These are phyloP conservation scores for Rhizophagus clarus DNA, from an alignment of 192 early-diverging fungal genomes.

Conservation along the genomic window DNA sequence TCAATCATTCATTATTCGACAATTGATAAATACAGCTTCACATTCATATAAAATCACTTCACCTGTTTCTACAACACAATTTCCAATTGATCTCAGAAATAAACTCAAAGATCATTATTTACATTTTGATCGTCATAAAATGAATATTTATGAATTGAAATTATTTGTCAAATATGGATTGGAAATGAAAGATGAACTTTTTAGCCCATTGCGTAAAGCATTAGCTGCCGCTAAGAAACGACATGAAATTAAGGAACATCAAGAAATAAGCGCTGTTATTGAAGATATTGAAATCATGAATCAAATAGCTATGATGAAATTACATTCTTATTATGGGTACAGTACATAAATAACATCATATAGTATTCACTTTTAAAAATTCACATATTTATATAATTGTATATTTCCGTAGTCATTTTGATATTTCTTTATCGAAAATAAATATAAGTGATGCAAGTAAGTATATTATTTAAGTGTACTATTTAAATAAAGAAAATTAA, in stretches of 20 bases:
- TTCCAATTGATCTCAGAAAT: neutral
- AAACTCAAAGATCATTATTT: neutral
- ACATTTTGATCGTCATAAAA: neutral
- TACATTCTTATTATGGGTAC: neutral
- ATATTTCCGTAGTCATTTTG: too few species aligned
- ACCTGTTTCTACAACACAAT: too few species aligned
- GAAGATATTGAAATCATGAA: neutral
- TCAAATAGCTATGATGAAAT: too few species aligned
- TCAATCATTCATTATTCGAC: constrained; percentile 6
- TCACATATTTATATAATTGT: too few species aligned
- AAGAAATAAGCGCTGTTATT: neutral
- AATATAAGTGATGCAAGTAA: too few species aligned
- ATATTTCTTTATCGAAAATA: too few species aligned
- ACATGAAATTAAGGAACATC: neutral
- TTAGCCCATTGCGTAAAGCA: neutral
- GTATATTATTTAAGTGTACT: too few species aligned
- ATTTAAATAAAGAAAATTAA: neutral
- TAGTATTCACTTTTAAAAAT: neutral
- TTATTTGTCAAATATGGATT: neutral
- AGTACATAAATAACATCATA: neutral
- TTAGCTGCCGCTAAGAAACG: neutral
- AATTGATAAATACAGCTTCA: neutral
- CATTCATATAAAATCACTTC: too few species aligned
- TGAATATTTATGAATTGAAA: neutral
- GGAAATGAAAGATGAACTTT: neutral